Evolutionary conservation across 306 rosid species (phyloP).

Genomic region (Lathyrus oleraceus): DNA sequence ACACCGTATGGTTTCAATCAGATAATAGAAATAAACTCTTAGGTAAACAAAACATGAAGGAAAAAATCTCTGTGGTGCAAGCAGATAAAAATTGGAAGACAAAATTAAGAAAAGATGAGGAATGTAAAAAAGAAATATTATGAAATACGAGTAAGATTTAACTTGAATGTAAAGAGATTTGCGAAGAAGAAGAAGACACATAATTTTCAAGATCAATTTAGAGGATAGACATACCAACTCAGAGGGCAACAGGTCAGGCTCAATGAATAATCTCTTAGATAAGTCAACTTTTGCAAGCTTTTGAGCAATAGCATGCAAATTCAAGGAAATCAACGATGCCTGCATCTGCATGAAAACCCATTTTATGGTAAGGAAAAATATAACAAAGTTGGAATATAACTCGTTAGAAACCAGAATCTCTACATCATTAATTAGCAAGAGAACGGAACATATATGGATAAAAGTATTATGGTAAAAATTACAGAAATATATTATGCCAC

Average conservation of each 20-base stretch:
- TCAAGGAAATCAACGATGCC: conserved; percentile 79
- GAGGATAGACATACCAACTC: conserved; percentile 66
- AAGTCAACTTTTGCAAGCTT: conserved; percentile 63
- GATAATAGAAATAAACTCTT: neutral
- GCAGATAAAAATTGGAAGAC: neutral
- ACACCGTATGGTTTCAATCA: conserved; percentile 8
- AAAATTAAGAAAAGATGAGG: conserved; percentile 2
- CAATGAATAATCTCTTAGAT: conserved; percentile 76
- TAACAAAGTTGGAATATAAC: conserved; percentile 14
- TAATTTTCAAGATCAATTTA: conserved; percentile 10
- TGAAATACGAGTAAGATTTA: neutral
- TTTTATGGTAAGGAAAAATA: conserved; percentile 25
- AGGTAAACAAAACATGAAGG: neutral
- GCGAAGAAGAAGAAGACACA: conserved; percentile 22
- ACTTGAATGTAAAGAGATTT: neutral
- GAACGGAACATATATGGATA: neutral
- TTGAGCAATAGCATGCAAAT: conserved; percentile 73
- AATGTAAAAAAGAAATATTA: neutral
- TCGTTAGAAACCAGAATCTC: neutral
- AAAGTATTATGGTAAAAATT: too few relatives aligned
- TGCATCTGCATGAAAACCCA: conserved; percentile 52
- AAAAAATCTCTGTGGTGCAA: neutral
- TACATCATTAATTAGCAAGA: neutral
- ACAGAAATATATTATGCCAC: neutral
- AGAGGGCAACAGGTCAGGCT: conserved; percentile 63